Conservation (phyloP, 192 early-diverging fungal species). For the Endogone sp. region DNA sequence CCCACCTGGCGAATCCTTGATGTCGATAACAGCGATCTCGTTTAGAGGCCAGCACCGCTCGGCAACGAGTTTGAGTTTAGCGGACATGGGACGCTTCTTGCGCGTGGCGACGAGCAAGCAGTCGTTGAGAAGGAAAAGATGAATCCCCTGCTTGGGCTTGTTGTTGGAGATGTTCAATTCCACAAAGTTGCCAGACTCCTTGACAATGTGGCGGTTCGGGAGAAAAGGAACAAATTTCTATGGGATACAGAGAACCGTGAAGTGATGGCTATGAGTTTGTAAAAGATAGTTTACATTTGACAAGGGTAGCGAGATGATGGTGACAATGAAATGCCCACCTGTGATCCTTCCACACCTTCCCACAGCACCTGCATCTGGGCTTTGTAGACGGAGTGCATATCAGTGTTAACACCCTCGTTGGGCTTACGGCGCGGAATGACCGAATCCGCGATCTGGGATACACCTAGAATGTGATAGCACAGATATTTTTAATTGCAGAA, state of each 20-base stretch:
- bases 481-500: neutral
- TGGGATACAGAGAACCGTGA: neutral
- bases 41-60: slow-evolving; percentile 75
- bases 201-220: slow-evolving; percentile 66
- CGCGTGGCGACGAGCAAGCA: slow-evolving; percentile 74
- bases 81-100: slow-evolving; percentile 62
- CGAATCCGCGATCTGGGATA: slow-evolving; percentile 9
- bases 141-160: slow-evolving; percentile 72
- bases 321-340: slow-evolving; percentile 26
- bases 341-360: slow-evolving; percentile 57
- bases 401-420: slow-evolving; percentile 30
- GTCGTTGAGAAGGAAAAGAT: slow-evolving; percentile 83
- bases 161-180: slow-evolving; percentile 78
- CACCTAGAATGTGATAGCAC: neutral
- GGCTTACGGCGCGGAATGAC: slow-evolving; percentile 19
- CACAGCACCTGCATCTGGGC: slow-evolving; percentile 54
- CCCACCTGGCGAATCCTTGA: slow-evolving; percentile 72
- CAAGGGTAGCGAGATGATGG: neutral
- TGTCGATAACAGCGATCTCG: slow-evolving; percentile 82
- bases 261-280: neutral
- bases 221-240: slow-evolving; percentile 68
- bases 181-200: slow-evolving; percentile 64
- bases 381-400: slow-evolving; percentile 48
- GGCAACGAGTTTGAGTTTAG: slow-evolving; percentile 65
- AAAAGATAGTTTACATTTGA: neutral